Conservation (phyloP, 2,329 filamentous ascomycete species). For the Aspergillus brasiliensis region DNA sequence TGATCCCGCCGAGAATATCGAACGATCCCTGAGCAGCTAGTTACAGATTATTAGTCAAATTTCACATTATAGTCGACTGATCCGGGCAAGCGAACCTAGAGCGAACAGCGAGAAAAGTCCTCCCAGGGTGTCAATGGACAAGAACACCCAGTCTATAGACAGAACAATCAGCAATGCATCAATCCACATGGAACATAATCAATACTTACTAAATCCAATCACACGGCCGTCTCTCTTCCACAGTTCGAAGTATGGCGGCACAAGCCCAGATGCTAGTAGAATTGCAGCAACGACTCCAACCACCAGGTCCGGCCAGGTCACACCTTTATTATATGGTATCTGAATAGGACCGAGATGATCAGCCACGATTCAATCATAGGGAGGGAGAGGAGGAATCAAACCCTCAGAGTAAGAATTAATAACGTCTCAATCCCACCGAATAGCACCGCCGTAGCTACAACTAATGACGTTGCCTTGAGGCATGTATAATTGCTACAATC, state of each 20-base stretch:
- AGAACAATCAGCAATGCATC: neutral
- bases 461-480: slow-evolving; percentile 51
- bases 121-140: slow-evolving; percentile 62
- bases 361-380: neutral
- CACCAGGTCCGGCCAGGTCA: slow-evolving; percentile 56
- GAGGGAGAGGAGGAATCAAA: slow-evolving; percentile 30
- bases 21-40: slow-evolving; percentile 63
- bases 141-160: slow-evolving; percentile 56
- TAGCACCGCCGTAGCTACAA: slow-evolving; percentile 41
- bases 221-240: slow-evolving; percentile 64
- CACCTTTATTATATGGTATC: slow-evolving; percentile 58
- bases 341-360: slow-evolving; percentile 25
- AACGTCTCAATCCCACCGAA: slow-evolving; percentile 59
- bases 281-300: slow-evolving; percentile 62
- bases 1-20: slow-evolving; percentile 61
- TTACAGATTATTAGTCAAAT: slow-evolving; percentile 36
- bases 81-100: slow-evolving; percentile 48
- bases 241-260: slow-evolving; percentile 64
- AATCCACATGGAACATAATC: too few species aligned
- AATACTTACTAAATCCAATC: slow-evolving; percentile 58
- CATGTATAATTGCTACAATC: slow-evolving; percentile 37
- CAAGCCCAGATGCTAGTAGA: slow-evolving; percentile 57
- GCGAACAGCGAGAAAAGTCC: slow-evolving; percentile 67
- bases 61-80: too few species aligned
- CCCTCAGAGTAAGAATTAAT: slow-evolving; percentile 60